Percentiles rank a stretch among this genome's conserved stretches.
Conservation (phyloP, 2,329 filamentous ascomycete genomes). For the Fusarium clavum region DNA sequence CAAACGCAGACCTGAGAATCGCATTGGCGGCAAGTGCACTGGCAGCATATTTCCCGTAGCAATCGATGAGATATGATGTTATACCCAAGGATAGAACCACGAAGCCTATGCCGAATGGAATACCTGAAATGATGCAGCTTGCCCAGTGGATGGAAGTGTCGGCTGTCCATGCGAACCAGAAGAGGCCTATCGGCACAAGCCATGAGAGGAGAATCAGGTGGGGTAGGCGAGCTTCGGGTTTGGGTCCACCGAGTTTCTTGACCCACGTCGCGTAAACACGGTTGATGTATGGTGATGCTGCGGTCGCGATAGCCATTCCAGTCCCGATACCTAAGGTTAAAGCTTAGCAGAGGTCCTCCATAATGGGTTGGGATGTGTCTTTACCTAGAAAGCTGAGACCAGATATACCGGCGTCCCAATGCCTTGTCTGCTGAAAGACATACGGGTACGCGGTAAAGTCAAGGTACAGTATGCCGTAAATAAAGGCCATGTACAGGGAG, state of each 20-base stretch:
- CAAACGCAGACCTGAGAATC: constrained; percentile 15
- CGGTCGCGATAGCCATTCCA: background rate
- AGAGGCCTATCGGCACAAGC: constrained; percentile 52
- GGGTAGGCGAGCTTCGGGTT: background rate
- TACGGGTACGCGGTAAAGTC: background rate
- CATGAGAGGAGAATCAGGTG: background rate
- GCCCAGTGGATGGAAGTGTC: constrained; percentile 63
- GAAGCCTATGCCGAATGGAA: constrained; percentile 62
- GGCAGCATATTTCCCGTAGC: constrained; percentile 22
- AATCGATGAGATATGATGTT: constrained; percentile 20
- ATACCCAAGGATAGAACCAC: constrained; percentile 53
- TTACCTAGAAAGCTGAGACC: background rate
- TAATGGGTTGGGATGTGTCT: accelerated
- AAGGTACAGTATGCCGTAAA: background rate
- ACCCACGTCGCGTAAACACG: background rate
- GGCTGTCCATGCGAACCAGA: constrained; percentile 71
- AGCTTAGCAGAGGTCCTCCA: accelerated
- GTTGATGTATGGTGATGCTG: background rate
- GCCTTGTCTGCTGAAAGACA: background rate
- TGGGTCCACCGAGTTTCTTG: background rate
- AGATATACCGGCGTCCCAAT: background rate
- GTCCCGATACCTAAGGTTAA: background rate
- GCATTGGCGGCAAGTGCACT: constrained; percentile 6
- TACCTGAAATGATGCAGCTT: constrained; percentile 52
- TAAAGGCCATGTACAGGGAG: background rate